Conservation (phyloP, 2,329 filamentous ascomycete species). For the Neopestalotiopsis sp. region DNA sequence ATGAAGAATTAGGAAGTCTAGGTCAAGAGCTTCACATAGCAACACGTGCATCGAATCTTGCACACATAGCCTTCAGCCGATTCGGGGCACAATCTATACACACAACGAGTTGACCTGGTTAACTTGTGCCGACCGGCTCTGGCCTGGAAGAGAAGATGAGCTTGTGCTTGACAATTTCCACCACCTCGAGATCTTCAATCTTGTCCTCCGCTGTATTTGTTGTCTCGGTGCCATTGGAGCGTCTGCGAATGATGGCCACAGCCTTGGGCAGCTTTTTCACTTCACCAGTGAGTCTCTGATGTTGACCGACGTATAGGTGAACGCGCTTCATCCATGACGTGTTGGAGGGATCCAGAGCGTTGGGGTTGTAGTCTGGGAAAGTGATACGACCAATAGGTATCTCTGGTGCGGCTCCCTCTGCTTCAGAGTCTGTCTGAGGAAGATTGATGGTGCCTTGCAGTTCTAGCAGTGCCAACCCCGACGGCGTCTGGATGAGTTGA, state of each 20-base stretch:
- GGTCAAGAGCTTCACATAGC: not conserved
- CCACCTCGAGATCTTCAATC: slow-evolving; percentile 73
- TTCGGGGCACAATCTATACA: not conserved
- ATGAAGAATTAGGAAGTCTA: no score
- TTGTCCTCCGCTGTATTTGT: slow-evolving; percentile 33
- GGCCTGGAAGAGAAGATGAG: slow-evolving; percentile 83
- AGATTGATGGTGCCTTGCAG: slow-evolving; percentile 91
- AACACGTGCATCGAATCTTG: not conserved
- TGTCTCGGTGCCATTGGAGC: slow-evolving; percentile 47
- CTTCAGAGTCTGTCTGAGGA: slow-evolving; percentile 48
- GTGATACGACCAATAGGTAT: slow-evolving; percentile 73
- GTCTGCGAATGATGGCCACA: slow-evolving; percentile 76
- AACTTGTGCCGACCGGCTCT: slow-evolving; percentile 73
- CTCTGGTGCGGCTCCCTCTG: slow-evolving; percentile 36
- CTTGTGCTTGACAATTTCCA: slow-evolving; percentile 88
- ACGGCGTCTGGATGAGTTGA: slow-evolving; percentile 83
- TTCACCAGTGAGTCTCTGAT: slow-evolving; percentile 89
- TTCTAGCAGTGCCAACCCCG: slow-evolving; percentile 87
- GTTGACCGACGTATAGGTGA: slow-evolving; percentile 84
- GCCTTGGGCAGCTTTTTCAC: slow-evolving; percentile 84
- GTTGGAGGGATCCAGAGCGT: slow-evolving; percentile 50
- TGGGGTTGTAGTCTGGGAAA: slow-evolving; percentile 75
- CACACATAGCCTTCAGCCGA: not conserved
- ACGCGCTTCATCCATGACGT: slow-evolving; percentile 89
- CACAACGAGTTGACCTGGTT: slow-evolving; percentile 10